Evolutionary conservation across 2,329 filamentous ascomycete species (phyloP).

Genomic region (Colletotrichum viniferum): DNA sequence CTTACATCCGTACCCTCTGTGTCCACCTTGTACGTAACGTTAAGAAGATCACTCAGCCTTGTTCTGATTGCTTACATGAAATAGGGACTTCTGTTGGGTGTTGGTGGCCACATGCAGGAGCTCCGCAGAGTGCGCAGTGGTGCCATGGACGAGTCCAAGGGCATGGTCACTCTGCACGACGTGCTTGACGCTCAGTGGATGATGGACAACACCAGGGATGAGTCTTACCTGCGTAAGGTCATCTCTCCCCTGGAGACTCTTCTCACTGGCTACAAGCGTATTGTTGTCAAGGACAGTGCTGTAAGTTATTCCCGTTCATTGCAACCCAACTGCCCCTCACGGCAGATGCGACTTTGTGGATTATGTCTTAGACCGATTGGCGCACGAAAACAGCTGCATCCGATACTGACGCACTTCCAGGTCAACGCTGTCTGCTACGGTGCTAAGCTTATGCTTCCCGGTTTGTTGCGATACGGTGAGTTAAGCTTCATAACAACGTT

Average conservation of each 20-base stretch:
- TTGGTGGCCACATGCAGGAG: constrained; percentile 98
- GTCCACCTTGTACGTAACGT: constrained; percentile 69
- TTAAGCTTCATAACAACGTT: constrained; percentile 24
- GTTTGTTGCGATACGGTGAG: constrained; percentile 87
- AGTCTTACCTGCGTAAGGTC: constrained; percentile 88
- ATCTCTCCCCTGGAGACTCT: constrained; percentile 93
- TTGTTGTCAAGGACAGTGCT: constrained; percentile 95
- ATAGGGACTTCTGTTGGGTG: constrained; percentile 69
- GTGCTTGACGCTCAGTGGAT: constrained; percentile 96
- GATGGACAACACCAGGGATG: constrained; percentile 89
- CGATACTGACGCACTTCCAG: constrained; percentile 8
- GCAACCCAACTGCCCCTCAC: neutral
- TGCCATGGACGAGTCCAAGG: constrained; percentile 90
- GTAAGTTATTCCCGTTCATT: constrained; percentile 3
- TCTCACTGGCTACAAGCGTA: constrained; percentile 90
- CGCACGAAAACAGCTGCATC: neutral
- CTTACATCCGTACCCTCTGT: constrained; percentile 97
- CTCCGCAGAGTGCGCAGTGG: constrained; percentile 90
- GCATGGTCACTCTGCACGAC: constrained; percentile 92
- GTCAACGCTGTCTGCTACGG: constrained; percentile 99
- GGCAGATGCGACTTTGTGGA: constrained; percentile 5
- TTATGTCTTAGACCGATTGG: neutral
- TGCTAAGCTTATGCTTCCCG: constrained; percentile 98
- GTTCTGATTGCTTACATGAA: constrained; percentile 1
- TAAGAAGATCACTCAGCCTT: constrained; percentile 43